These are phyloP conservation scores for Fomitopsis pulvina DNA, from an alignment of 768 basidiomycete genomes.

Conservation along the genomic window DNA sequence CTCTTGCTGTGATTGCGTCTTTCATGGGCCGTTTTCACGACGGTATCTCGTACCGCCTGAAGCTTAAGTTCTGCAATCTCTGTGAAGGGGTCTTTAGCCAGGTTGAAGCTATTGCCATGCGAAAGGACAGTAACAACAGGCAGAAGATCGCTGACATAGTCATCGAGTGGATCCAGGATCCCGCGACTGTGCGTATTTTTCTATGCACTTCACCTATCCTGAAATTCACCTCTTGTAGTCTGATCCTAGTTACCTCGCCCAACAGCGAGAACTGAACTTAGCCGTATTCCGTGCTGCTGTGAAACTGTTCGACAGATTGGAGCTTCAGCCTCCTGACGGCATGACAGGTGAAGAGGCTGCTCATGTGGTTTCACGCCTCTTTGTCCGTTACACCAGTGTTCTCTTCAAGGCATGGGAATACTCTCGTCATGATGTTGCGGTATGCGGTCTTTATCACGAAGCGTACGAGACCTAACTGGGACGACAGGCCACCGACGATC, in stretches of 20 bases:
- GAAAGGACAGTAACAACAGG: conserved; percentile 60
- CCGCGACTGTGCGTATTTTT: conserved; percentile 35
- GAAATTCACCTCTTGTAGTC: conserved; percentile 3
- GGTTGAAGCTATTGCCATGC: conserved; percentile 51
- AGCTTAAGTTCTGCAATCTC: conserved; percentile 68
- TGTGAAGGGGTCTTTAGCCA: conserved; percentile 63
- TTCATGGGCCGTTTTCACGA: conserved; percentile 62
- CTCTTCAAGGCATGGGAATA: conserved; percentile 56
- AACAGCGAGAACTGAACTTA: conserved; percentile 65
- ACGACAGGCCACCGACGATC: conserved; percentile 18
- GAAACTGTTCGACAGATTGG: conserved; percentile 67
- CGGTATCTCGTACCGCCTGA: conserved; percentile 51
- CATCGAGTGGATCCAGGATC: conserved; percentile 71
- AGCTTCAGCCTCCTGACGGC: conserved; percentile 52
- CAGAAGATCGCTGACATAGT: conserved; percentile 71
- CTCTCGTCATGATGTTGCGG: conserved; percentile 37
- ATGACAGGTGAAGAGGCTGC: conserved; percentile 55
- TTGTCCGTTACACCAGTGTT: conserved; percentile 68
- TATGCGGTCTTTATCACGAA: conserved; percentile 7
- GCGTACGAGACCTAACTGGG: neutral
- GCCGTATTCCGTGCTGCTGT: conserved; percentile 70
- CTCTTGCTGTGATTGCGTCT: conserved; percentile 40
- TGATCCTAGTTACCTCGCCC: conserved; percentile 29
- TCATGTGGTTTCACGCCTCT: conserved; percentile 70
- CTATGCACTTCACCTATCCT: neutral